These are phyloP conservation scores for Thuja plicata DNA, from an alignment of 83 land plant genomes.

Conservation along the genomic window DNA sequence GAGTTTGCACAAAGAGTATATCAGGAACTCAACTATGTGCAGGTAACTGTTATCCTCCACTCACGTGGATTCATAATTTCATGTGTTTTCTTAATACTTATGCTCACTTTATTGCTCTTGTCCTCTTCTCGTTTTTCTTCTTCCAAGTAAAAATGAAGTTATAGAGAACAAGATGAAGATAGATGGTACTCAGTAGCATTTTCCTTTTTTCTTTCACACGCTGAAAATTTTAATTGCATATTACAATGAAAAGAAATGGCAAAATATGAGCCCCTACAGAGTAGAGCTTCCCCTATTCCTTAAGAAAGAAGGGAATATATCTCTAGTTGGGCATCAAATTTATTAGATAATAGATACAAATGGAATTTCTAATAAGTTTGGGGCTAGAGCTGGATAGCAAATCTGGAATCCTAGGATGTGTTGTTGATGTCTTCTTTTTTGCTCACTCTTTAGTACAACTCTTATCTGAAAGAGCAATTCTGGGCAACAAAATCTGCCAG, in stretches of 20 bases:
- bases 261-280: not conserved
- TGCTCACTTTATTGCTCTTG: not conserved
- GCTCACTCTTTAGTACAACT: not conserved
- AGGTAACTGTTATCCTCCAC: constrained; percentile 44
- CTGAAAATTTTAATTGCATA: not conserved
- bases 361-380: not conserved
- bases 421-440: not conserved
- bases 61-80: constrained; percentile 16
- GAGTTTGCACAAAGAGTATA: constrained; percentile 97
- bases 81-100: not conserved
- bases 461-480: not conserved
- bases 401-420: not conserved
- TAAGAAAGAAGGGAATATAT: not conserved
- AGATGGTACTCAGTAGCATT: not conserved
- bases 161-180: not conserved
- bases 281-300: not conserved
- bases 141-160: constrained; percentile 2
- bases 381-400: not conserved
- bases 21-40: constrained; percentile 98
- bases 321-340: not conserved
- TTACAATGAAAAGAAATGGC: not conserved
- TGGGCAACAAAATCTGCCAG: not conserved
- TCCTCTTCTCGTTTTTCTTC: not conserved
- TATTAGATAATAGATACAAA: not conserved
- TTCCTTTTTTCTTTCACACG: not conserved